Evolutionary conservation across 2,329 filamentous ascomycete species (phyloP).

Genomic region (Aspergillus sclerotialis): DNA sequence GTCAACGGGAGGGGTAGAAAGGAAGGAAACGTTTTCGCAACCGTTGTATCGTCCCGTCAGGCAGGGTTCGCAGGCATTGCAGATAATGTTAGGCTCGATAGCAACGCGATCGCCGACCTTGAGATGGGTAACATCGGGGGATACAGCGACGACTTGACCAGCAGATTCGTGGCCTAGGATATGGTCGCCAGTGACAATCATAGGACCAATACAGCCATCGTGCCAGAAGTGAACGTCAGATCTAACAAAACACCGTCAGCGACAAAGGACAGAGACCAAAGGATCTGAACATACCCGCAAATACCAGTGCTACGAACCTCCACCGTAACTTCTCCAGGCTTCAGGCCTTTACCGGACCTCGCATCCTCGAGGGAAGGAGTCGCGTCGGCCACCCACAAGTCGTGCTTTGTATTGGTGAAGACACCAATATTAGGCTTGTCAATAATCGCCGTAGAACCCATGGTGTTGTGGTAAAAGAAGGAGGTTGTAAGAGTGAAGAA

Average conservation of each 20-base stretch:
- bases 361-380: slow-evolving; percentile 70
- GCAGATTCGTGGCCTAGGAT: slow-evolving; percentile 93
- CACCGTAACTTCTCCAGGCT: slow-evolving; percentile 77
- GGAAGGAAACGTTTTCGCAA: slow-evolving; percentile 76
- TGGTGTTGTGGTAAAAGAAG: slow-evolving; percentile 9
- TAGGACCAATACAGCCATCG: slow-evolving; percentile 87
- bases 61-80: slow-evolving; percentile 83
- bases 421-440: slow-evolving; percentile 88
- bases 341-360: slow-evolving; percentile 58
- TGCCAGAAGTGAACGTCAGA: slow-evolving; percentile 98
- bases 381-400: slow-evolving; percentile 79
- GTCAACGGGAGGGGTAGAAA: slow-evolving; percentile 82
- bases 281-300: slow-evolving; percentile 61
- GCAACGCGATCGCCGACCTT: slow-evolving; percentile 85
- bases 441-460: slow-evolving; percentile 31
- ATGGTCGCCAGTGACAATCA: slow-evolving; percentile 84
- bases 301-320: slow-evolving; percentile 93
- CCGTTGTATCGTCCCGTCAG: slow-evolving; percentile 92
- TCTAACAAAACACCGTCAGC: slow-evolving; percentile 37
- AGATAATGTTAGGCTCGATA: slow-evolving; percentile 90
- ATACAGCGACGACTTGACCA: slow-evolving; percentile 64
- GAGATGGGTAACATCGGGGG: slow-evolving; percentile 66
- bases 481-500: slow-evolving; percentile 2
- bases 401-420: slow-evolving; percentile 88
- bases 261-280: background rate